Evolutionary conservation across 306 rosid species (phyloP), one percentile per base, ranked within the genome.

Genomic region (Citrullus mucosospermus): DNA sequence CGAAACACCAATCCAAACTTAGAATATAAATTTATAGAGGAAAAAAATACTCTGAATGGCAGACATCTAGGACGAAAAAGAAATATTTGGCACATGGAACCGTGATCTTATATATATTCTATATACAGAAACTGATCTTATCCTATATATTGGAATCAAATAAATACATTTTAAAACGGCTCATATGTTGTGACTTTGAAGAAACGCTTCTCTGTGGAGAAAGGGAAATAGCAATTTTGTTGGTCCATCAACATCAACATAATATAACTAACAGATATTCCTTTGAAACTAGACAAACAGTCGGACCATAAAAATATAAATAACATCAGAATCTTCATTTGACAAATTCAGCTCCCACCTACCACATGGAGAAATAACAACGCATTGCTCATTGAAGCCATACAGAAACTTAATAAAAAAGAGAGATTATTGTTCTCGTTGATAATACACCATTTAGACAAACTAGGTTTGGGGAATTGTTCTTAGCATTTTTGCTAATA

Each of bases 1-100:
- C 70, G 60, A 79, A 85, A 78, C 80, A 78, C 41, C 72, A 84
- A 70, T 41, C 77, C 9, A 16, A 78, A 44, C 20, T 76, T 22
- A 25, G n/a, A 72, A 50, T 16, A 72, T 30, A 72, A 13, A 28
- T 48, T 71, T 48, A 72, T 48, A 50, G 28, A 48, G 76, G 30
- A 20, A 44, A 48, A 14, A 72, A 1, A 48, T 72, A 15, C 22
- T 16, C 15, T 20, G 41, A 15, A 72, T 30, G 76, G 15, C 22
- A 50, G 3, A 2, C 44, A 72, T 50, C 77, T 32, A 28, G 15
- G 50, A 50, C 9, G 20, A 9, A 28, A 50, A 50, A 14, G 6
- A 51, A 44, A 9, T 9, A 44, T 44, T 43, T 43, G 10, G 9
- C 11, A 8, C 48, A 43, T 43, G 46, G 46, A 43, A 2, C 46